Evolutionary conservation across 2,329 filamentous ascomycete species (phyloP), one percentile per base, ranked within the genome.

Genomic region (Simplicillium aogashimaense): DNA sequence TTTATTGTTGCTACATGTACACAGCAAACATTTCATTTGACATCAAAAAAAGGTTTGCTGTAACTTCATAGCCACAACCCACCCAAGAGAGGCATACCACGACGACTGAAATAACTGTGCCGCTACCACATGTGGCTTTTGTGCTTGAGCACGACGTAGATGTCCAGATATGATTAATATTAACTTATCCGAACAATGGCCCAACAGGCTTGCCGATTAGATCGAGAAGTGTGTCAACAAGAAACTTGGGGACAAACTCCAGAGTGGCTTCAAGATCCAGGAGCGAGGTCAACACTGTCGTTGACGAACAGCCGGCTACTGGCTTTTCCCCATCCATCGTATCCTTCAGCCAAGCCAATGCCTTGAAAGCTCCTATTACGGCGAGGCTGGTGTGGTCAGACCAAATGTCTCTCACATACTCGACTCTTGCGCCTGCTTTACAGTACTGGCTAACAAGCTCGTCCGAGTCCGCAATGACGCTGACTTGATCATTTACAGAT

Each of bases 401-500:
- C 11, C 61, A 46, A 4, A 51, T 52, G 44, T 72, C 68, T 3
- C 65, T 57, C 42, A 63, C 54, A 43, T 70, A 72, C 15, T 60
- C 48, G 15, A 74, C 60, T 1, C 55, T 57, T 2, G 57, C 63
- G 3, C 64, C 65, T 5, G 49, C 53, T 0, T 42, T 47, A 45
- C 70, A 74, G 40, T 66, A 71, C 12, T 51, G 47, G 0, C 55
- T 39, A 1, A 71, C 58, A 14, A 72, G 47, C 0, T 44, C 53
- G 39, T 74, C 69, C 3, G 64, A 70, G 25, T 66, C 63, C 4
- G 47, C 53, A 3, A 70, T 54, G 3, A 57, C 53, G n/a, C 60
- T 66, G 41, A 72, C 50, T 41, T 71, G 62, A 38, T 76, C 70
- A 3, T 49, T 46, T 15, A 65, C 57, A 0, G 67, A 64, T 47